Conservation (phyloP, 129 eudicot genomes). For the Centella asiatica region DNA sequence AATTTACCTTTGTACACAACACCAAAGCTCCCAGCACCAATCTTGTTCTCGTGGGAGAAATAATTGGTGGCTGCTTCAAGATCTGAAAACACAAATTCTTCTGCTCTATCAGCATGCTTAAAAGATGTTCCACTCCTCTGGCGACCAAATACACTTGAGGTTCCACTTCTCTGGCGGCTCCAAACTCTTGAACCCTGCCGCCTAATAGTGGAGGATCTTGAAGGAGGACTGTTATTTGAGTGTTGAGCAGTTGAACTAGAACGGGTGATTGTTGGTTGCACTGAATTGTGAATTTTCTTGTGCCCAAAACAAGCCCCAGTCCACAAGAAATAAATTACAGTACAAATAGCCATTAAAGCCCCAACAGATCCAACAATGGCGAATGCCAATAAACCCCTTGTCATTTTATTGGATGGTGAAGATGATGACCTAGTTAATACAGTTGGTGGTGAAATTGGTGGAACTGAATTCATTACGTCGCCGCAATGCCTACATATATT, state of each 20-base stretch:
- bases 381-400: slow-evolving; percentile 12
- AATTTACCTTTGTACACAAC: slow-evolving; percentile 87
- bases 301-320: slow-evolving; percentile 80
- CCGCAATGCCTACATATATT: slow-evolving; percentile 77
- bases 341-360: slow-evolving; percentile 7
- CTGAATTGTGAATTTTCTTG: slow-evolving; percentile 85
- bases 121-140: slow-evolving; percentile 55
- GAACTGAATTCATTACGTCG: slow-evolving; percentile 17
- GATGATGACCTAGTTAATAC: slow-evolving; percentile 11
- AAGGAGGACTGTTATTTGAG: slow-evolving; percentile 55
- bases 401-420: slow-evolving; percentile 43
- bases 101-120: slow-evolving; percentile 78
- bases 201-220: slow-evolving; percentile 72
- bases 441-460: slow-evolving; percentile 24
- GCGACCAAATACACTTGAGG: slow-evolving; percentile 7
- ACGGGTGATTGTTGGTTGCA: slow-evolving; percentile 75
- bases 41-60: slow-evolving; percentile 69
- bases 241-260: slow-evolving; percentile 31
- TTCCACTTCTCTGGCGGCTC: slow-evolving; percentile 58
- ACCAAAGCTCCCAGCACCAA: slow-evolving; percentile 95
- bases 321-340: slow-evolving; percentile 45
- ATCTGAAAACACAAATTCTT: slow-evolving; percentile 75
- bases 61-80: slow-evolving; percentile 60
- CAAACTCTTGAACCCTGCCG: slow-evolving; percentile 61
- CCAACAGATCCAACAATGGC: slow-evolving; percentile 13